Evolutionary conservation across 2,329 filamentous ascomycete species (phyloP), one percentile per base, ranked within the genome.

Genomic region (Talaromyces amestolkiae): DNA sequence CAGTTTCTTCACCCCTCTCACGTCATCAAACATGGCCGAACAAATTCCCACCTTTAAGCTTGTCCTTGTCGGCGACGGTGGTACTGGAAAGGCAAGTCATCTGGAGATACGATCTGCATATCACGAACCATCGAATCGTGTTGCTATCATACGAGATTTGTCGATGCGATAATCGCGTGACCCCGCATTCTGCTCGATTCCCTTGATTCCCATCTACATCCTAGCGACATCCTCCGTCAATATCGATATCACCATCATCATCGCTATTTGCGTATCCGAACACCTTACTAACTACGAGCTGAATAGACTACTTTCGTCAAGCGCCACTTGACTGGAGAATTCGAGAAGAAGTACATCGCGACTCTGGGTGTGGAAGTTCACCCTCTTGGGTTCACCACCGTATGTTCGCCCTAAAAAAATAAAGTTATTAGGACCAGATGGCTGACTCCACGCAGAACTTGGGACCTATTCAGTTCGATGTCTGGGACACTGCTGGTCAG

Each of bases 271-370:
- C n/a, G 11, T 56, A 6, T 54, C 33, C n/a, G 43, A 35, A 37
- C 19, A 22, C 3, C 35, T 33, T 19, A 47, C 66, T 66, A 59
- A 66, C 59, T 35, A 4, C 54, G 33, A 41, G 4, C 17, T 22
- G 39, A 39, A 72, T 78, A 99, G 95, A 99, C 95, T 81, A 99
- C 95, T 80, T 99, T 99, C 83, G 95, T 99, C 87, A 99, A 99
- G 91, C 95, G 95, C 79, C 95, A 99, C 85, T 88, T 98, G 89
- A 99, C 95, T 79, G 95, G 95, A 81, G 95, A 99, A 82, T 99
- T 99, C 80, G 95, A 99, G 86, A 99, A 99, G 91, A 99, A 98
- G 87, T 99, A 99, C 86, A 98, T 99, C 82, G 95, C 95, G 76
- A 99, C 95, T 68, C 92, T 99, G 72, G 95, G 95, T 90, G 95